Percentiles rank a stretch among this genome's conserved stretches.
Evolutionary conservation across 1,284 basidiomycete genomes (phyloP).

Genomic region (Thecaphora frezii): DNA sequence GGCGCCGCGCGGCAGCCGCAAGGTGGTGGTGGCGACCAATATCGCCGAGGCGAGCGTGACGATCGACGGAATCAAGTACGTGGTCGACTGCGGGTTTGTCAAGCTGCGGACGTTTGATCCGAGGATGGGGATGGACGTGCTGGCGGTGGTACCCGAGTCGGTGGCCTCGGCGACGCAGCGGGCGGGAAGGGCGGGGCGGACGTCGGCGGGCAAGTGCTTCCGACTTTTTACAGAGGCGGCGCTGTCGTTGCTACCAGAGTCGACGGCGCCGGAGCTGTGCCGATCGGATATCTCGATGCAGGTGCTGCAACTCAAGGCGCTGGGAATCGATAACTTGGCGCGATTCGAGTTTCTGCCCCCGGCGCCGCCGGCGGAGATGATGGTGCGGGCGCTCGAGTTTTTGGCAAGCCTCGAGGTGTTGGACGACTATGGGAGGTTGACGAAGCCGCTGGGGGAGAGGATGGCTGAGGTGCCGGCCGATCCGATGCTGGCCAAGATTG

Average conservation of each 20-base stretch:
- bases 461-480: slow-evolving; percentile 67
- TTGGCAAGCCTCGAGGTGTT: slow-evolving; percentile 62
- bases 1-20: slow-evolving; percentile 73
- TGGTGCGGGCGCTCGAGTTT: slow-evolving; percentile 78
- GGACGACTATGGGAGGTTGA: slow-evolving; percentile 63
- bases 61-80: slow-evolving; percentile 89
- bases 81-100: slow-evolving; percentile 92
- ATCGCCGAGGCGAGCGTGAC: slow-evolving; percentile 97
- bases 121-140: slow-evolving; percentile 55
- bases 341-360: slow-evolving; percentile 86
- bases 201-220: slow-evolving; percentile 82
- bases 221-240: slow-evolving; percentile 78
- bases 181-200: slow-evolving; percentile 60
- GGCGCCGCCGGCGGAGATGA: slow-evolving; percentile 76
- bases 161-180: slow-evolving; percentile 60
- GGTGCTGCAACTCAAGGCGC: slow-evolving; percentile 85
- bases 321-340: slow-evolving; percentile 81
- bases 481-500: slow-evolving; percentile 66
- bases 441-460: slow-evolving; percentile 62
- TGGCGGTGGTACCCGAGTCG: slow-evolving; percentile 57
- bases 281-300: slow-evolving; percentile 84
- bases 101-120: slow-evolving; percentile 67
- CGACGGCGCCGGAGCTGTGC: slow-evolving; percentile 84
- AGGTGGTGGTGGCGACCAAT: slow-evolving; percentile 90
- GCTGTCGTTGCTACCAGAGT: slow-evolving; percentile 67